Evolutionary conservation across 2,329 filamentous ascomycete species (phyloP).

Genomic region (Orbilia ellipsospora): DNA sequence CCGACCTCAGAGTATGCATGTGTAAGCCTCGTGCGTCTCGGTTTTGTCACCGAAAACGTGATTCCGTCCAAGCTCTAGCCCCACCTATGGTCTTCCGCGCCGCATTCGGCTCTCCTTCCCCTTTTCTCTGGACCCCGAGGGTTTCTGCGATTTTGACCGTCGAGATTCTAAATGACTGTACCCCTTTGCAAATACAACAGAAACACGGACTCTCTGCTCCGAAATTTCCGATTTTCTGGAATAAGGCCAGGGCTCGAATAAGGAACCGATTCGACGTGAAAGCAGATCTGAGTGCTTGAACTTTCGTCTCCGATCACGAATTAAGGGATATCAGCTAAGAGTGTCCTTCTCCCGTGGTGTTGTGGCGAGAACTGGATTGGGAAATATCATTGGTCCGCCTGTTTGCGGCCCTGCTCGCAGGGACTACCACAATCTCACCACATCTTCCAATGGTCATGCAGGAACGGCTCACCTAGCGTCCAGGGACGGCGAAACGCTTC

Average conservation of each 20-base stretch:
- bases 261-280: slow-evolving; percentile 28
- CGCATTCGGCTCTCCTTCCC: slow-evolving; percentile 10
- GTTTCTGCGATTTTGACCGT: slow-evolving; percentile 18
- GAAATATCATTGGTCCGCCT: slow-evolving; percentile 28
- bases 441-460: slow-evolving; percentile 33
- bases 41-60: slow-evolving; percentile 9
- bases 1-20: neutral
- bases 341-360: slow-evolving; percentile 29
- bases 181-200: slow-evolving; percentile 45
- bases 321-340: slow-evolving; percentile 29
- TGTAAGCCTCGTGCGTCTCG: neutral
- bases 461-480: slow-evolving; percentile 33
- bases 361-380: slow-evolving; percentile 31
- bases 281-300: slow-evolving; percentile 33
- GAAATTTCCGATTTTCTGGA: slow-evolving; percentile 26
- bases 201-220: slow-evolving; percentile 7
- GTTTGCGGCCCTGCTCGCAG: slow-evolving; percentile 21
- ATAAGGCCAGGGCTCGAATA: slow-evolving; percentile 52
- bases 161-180: slow-evolving; percentile 38
- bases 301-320: slow-evolving; percentile 47
- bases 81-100: slow-evolving; percentile 1
- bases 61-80: neutral
- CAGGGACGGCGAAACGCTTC: slow-evolving; percentile 46
- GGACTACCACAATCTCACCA: slow-evolving; percentile 52
- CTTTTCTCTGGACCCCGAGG: too few species aligned